phyloP scores from a whole-genome alignment of 176 grass and related monocot species.

The Pontederia paniculata region DNA sequence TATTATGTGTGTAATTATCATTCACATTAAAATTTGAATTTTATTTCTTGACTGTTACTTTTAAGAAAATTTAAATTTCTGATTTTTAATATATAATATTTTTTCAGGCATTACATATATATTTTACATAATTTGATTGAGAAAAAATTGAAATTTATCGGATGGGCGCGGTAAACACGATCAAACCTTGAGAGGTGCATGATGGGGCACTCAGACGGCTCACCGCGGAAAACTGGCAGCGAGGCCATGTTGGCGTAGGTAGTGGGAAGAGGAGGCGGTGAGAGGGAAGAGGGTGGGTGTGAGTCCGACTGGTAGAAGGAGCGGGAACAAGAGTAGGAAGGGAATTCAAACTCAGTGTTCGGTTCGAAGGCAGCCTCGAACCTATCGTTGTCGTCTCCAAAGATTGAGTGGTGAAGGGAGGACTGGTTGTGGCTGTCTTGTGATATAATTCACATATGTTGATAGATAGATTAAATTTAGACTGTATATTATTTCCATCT shows the following conservation, averaged over 20 bases:
- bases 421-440: background rate
- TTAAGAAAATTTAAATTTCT: too few species aligned
- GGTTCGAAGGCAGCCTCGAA: background rate
- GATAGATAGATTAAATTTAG: too few species aligned
- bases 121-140: too few species aligned
- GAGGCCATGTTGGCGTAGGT: slow-evolving; percentile 20
- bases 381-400: background rate
- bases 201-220: slow-evolving; percentile 41
- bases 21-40: too few species aligned
- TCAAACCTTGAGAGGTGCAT: slow-evolving; percentile 48
- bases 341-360: background rate
- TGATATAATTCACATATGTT: too few species aligned
- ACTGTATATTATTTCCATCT: too few species aligned
- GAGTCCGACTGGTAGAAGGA: slow-evolving; percentile 12
- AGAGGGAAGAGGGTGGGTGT: background rate
- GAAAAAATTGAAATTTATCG: too few species aligned
- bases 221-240: slow-evolving; percentile 50
- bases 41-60: too few species aligned
- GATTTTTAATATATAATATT: too few species aligned
- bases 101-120: too few species aligned
- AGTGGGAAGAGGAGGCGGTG: slow-evolving; percentile 7
- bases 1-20: too few species aligned
- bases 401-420: background rate
- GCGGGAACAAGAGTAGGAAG: background rate
- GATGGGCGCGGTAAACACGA: slow-evolving; percentile 32